Base-by-base conservation (phyloP, 2,329 filamentous ascomycete genomes). In the Teratosphaeria zuluensis region DNA sequence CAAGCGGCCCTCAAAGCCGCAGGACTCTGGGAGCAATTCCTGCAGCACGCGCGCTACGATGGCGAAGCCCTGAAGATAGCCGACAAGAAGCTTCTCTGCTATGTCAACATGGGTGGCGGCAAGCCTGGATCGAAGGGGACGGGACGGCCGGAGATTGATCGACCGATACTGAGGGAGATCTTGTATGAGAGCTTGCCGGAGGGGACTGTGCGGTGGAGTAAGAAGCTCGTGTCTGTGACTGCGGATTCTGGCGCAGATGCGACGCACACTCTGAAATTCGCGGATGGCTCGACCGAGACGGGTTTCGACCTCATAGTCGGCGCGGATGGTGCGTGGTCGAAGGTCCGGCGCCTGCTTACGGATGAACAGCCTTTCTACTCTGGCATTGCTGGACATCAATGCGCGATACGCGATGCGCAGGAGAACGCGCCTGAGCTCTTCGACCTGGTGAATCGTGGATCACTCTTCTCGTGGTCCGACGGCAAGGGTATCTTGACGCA, bases 251-350 rank as follows among this genome's bases (percentile, higher is more conserved):
- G 59, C 64, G n/a, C 35, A 24, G 0, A 30, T 55, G 58, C 7
- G 62, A 54, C 3, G 59, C 71, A 55, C 56, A 67, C 55, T 74
- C 59, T 73, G 56, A 56, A 67, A 54, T 74, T 75, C 63, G 67
- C 68, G 2, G 64, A 75, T 61, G 73, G 72, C 4, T 65, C 58
- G 4, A 62, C 56, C 2, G 72, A 70, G 30, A 64, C 59, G 1
- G 73, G 70, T 53, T 68, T 69, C 60, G 72, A 78, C 61, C 65
- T 78, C 11, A 66, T 78, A 30, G 71, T 78, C 32, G 75, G 76
- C 6, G 74, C 74, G 5, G 76, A 78, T 55, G 76, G 75, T 6
- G 74, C 73, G 5, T 77, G 72, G 70, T 73, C 70, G 53, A 76
- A 74, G 60, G 70, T 74, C 2, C 68, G 74, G 8, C 62, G 61